Conservation (phyloP, 768 basidiomycete species). For the Pholiota conissans region DNA sequence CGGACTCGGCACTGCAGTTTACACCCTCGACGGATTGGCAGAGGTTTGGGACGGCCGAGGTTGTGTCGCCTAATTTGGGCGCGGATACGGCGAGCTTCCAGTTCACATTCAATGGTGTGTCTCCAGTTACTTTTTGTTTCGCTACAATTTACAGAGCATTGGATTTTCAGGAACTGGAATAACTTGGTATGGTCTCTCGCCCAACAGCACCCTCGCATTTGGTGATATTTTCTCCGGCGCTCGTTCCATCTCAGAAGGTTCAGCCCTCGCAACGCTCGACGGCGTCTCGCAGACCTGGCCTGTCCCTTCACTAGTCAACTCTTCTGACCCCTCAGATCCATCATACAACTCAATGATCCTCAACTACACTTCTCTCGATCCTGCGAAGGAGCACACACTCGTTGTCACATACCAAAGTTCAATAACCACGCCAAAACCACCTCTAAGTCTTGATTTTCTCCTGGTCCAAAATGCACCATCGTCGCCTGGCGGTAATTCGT, state of each 20-base stretch:
- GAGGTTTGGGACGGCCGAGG: background rate
- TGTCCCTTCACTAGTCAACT: background rate
- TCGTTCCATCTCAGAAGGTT: background rate
- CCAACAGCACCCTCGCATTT: background rate
- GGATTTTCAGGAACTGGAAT: background rate
- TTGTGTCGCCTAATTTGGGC: background rate
- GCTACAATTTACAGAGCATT: background rate
- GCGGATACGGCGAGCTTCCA: background rate
- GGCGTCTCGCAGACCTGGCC: background rate
- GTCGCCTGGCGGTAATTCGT: background rate
- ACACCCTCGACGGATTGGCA: background rate
- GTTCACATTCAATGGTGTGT: conserved; percentile 1
- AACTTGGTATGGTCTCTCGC: conserved; percentile 3
- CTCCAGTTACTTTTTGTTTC: background rate
- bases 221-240: background rate
- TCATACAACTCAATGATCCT: background rate
- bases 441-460: conserved; percentile 5
- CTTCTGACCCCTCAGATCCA: background rate
- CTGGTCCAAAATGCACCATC: background rate
- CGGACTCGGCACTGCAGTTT: background rate
- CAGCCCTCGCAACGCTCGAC: background rate
- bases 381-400: background rate
- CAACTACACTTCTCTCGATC: background rate
- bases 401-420: background rate
- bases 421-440: background rate